Conservation (phyloP, 768 basidiomycete genomes). For the Hericium alpestre region DNA sequence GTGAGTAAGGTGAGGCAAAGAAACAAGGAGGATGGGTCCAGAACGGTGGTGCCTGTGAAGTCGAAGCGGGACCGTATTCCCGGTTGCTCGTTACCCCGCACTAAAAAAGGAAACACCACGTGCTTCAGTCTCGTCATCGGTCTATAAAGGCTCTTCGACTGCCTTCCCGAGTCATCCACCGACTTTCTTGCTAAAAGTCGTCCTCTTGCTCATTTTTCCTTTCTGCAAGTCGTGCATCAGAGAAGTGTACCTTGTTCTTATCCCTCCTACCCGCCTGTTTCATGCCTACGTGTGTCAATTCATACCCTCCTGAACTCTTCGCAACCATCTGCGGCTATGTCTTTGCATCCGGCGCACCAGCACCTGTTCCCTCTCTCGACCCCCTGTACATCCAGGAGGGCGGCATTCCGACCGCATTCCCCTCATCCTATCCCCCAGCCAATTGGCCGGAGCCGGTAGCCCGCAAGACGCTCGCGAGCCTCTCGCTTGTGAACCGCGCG, state of each 20-base stretch:
- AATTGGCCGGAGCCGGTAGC: slow-evolving; percentile 60
- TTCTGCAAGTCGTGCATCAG: neutral
- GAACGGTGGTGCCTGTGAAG: neutral
- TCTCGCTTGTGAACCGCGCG: slow-evolving; percentile 67
- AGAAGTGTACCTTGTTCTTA: neutral
- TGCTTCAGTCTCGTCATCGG: neutral
- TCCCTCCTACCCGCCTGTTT: neutral
- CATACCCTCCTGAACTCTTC: slow-evolving; percentile 65
- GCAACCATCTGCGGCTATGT: slow-evolving; percentile 64
- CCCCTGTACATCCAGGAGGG: slow-evolving; percentile 42
- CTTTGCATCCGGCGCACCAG: slow-evolving; percentile 51
- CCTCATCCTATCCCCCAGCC: slow-evolving; percentile 62
- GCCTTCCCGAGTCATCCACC: neutral
- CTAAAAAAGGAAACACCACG: neutral
- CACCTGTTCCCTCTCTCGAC: slow-evolving; percentile 52
- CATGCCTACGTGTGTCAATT: neutral
- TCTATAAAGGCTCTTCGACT: neutral
- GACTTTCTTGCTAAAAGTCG: neutral
- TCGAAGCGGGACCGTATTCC: neutral
- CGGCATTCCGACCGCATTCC: slow-evolving; percentile 45
- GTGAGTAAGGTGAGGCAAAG: no score
- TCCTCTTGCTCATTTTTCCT: neutral
- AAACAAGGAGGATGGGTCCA: neutral
- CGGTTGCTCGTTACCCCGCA: neutral
- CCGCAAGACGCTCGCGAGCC: slow-evolving; percentile 53